phyloP scores from a whole-genome alignment of 257 asterid species.

The Haberlea rhodopensis region DNA sequence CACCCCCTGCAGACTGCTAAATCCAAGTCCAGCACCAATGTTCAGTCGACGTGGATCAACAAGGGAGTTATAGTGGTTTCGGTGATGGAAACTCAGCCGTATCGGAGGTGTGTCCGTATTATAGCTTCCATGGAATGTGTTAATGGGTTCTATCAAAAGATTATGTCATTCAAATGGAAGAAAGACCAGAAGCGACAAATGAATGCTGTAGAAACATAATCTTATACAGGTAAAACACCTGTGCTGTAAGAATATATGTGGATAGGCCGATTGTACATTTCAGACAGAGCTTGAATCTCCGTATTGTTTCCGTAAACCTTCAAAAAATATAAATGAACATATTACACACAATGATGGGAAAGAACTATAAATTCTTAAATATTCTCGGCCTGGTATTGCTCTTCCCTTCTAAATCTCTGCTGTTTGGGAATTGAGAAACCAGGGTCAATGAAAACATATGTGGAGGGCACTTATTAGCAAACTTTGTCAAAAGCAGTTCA shows the following conservation, averaged over 20 bases:
- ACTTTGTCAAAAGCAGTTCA: neutral
- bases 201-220: conserved; percentile 18
- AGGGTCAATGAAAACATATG: neutral
- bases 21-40: conserved; percentile 94
- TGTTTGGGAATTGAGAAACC: neutral
- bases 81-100: conserved; percentile 89
- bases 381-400: neutral
- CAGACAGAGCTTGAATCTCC: conserved; percentile 94
- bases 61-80: conserved; percentile 95
- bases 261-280: conserved; percentile 97
- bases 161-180: conserved; percentile 12
- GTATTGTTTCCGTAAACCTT: conserved; percentile 94
- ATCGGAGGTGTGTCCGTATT: conserved; percentile 83
- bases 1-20: conserved; percentile 89
- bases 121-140: conserved; percentile 91
- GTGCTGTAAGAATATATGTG: conserved; percentile 94
- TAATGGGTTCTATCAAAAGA: conserved; percentile 74
- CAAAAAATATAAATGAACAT: conserved; percentile 19
- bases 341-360: neutral
- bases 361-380: neutral
- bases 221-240: conserved; percentile 41
- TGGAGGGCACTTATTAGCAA: neutral
- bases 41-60: conserved; percentile 85
- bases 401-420: neutral
- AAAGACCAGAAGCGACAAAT: conserved; percentile 19